These are phyloP conservation scores for Colletotrichum musae DNA, from an alignment of 2,329 filamentous ascomycete genomes.

Conservation along the genomic window DNA sequence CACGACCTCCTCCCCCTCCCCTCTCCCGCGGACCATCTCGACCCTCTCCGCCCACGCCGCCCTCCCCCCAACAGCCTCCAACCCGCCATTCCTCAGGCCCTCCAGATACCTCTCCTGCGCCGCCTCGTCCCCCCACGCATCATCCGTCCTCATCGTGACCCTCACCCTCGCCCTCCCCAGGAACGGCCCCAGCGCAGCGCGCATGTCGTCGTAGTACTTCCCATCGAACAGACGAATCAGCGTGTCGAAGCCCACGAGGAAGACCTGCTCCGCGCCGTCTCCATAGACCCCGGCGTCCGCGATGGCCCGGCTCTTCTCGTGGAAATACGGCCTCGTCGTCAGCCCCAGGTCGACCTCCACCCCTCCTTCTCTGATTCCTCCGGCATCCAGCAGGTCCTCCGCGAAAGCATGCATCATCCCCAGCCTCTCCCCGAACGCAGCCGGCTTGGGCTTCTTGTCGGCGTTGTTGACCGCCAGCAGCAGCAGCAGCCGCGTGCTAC, in stretches of 20 bases:
- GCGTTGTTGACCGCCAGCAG: conserved; percentile 76
- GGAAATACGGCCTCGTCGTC: conserved; percentile 81
- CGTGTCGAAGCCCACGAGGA: conserved; percentile 83
- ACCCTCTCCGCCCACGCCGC: conserved; percentile 72
- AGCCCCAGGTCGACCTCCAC: conserved; percentile 75
- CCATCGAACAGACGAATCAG: conserved; percentile 79
- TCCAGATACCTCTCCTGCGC: conserved; percentile 70
- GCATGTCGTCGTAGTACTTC: conserved; percentile 74
- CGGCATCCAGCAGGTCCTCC: conserved; percentile 60
- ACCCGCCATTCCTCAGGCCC: conserved; percentile 60
- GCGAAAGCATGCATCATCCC: conserved; percentile 81
- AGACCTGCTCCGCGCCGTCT: conserved; percentile 67
- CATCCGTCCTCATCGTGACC: conserved; percentile 74
- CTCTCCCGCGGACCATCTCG: conserved; percentile 68
- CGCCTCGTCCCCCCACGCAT: conserved; percentile 70
- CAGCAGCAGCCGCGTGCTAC: conserved; percentile 64
- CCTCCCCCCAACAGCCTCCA: conserved; percentile 68
- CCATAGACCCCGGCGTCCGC: conserved; percentile 60
- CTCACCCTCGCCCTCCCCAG: conserved; percentile 73
- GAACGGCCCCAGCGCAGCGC: conserved; percentile 72
- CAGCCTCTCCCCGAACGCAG: conserved; percentile 76
- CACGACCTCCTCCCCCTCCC: conserved; percentile 58
- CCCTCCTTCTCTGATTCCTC: conserved; percentile 7
- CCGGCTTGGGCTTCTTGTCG: conserved; percentile 77
- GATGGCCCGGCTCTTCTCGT: conserved; percentile 77